Conservation (phyloP, 768 basidiomycete species). For the Mycena filopes region DNA sequence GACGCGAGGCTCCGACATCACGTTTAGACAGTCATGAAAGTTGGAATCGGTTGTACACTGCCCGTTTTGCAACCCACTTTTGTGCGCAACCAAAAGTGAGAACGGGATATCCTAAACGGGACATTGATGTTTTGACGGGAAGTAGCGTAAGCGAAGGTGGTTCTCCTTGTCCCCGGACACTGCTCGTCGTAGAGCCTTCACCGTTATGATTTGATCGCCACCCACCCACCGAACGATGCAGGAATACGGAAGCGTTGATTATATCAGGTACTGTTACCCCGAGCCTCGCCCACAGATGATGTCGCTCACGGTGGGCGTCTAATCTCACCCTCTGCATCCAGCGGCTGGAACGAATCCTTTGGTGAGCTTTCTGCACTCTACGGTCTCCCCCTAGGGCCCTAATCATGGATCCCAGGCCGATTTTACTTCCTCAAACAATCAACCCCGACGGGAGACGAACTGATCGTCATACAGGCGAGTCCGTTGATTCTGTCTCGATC, state of each 20-base stretch:
- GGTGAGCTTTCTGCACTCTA: slow-evolving; percentile 1
- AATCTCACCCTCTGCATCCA: slow-evolving; percentile 10
- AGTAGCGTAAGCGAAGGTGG: background rate
- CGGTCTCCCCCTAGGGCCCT: background rate
- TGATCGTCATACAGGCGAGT: slow-evolving; percentile 27
- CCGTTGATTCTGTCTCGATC: background rate
- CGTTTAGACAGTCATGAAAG: background rate
- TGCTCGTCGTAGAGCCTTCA: slow-evolving; percentile 10
- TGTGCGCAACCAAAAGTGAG: background rate
- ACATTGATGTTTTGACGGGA: background rate
- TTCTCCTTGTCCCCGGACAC: slow-evolving; percentile 22
- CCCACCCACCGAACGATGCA: slow-evolving; percentile 9
- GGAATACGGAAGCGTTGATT: slow-evolving; percentile 11
- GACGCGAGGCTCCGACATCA: background rate
- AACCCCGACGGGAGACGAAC: slow-evolving; percentile 12
- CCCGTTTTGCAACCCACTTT: background rate
- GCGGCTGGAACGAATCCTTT: slow-evolving; percentile 14
- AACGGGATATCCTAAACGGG: background rate
- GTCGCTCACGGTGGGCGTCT: background rate
- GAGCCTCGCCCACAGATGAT: background rate
- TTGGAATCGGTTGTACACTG: background rate
- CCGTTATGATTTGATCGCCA: slow-evolving; percentile 12
- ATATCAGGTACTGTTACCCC: background rate
- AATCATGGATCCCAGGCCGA: slow-evolving; percentile 16
- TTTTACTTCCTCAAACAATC: slow-evolving; percentile 16